Evolutionary conservation across 441 rosid genomes (phyloP).

Genomic region (Dalechampia spathulata): DNA sequence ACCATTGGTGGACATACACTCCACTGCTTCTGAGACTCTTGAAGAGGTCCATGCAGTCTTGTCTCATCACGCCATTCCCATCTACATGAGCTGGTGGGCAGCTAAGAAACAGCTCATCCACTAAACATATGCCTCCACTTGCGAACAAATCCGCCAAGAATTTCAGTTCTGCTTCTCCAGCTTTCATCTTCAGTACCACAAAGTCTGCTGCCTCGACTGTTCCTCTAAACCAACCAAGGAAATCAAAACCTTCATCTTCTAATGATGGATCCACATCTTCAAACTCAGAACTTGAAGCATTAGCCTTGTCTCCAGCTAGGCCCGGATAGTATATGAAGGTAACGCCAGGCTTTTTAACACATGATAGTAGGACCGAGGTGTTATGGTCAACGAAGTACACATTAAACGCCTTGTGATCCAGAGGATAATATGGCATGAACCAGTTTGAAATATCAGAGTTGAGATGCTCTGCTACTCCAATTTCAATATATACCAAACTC

Average conservation of each 20-base stretch:
- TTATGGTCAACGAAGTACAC: constrained; percentile 72
- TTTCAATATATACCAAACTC: constrained; percentile 46
- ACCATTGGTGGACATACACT: constrained; percentile 79
- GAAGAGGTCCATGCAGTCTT: constrained; percentile 43
- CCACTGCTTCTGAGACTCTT: constrained; percentile 51
- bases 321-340: constrained; percentile 70
- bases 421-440: constrained; percentile 63
- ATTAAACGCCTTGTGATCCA: constrained; percentile 44
- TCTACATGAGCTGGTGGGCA: constrained; percentile 29
- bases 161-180: constrained; percentile 46
- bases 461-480: constrained; percentile 52
- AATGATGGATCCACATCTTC: constrained; percentile 42
- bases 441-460: constrained; percentile 31
- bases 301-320: constrained; percentile 33
- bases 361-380: constrained; percentile 58
- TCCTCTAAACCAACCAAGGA: constrained; percentile 62
- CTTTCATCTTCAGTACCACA: constrained; percentile 71
- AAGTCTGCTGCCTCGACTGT: constrained; percentile 54
- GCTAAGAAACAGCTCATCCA: constrained; percentile 66
- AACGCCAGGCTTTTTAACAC: constrained; percentile 52
- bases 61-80: constrained; percentile 16
- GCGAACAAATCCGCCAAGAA: constrained; percentile 40
- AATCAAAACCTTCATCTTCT: constrained; percentile 53
- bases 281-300: constrained; percentile 6
- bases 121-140: constrained; percentile 58